Evolutionary conservation across 2,329 filamentous ascomycete genomes (phyloP).

Genomic region (Pestalotiopsis sp.): DNA sequence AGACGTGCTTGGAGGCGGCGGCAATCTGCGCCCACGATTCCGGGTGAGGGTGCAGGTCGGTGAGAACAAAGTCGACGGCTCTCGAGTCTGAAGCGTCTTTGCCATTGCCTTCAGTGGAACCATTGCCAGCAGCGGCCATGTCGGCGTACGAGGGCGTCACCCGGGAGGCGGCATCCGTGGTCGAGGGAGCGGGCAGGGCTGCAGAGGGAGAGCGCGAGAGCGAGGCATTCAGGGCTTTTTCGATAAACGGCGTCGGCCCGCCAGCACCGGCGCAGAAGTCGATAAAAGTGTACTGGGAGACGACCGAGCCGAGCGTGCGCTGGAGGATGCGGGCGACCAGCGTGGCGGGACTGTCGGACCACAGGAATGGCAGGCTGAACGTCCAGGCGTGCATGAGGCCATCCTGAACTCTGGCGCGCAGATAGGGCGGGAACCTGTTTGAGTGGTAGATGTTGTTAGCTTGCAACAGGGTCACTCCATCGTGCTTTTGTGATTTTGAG

Average conservation of each 20-base stretch:
- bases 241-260: slow-evolving; percentile 68
- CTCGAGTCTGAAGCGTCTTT: slow-evolving; percentile 16
- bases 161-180: slow-evolving; percentile 11
- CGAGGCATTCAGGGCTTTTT: slow-evolving; percentile 55
- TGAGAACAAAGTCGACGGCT: slow-evolving; percentile 61
- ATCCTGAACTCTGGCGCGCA: slow-evolving; percentile 66
- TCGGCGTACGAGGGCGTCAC: slow-evolving; percentile 25
- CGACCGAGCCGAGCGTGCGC: slow-evolving; percentile 45
- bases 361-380: slow-evolving; percentile 57
- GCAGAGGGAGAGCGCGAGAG: background rate
- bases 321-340: slow-evolving; percentile 61
- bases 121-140: slow-evolving; percentile 16
- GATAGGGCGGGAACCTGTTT: slow-evolving; percentile 64
- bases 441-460: background rate
- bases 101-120: background rate
- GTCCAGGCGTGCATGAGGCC: slow-evolving; percentile 67
- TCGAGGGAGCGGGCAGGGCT: slow-evolving; percentile 1
- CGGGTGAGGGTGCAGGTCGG: slow-evolving; percentile 66
- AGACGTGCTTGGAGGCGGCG: slow-evolving; percentile 55
- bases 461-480: background rate
- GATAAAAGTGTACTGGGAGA: slow-evolving; percentile 62
- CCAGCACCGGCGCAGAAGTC: slow-evolving; percentile 79
- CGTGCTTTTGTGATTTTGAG: background rate
- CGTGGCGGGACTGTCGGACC: slow-evolving; percentile 58
- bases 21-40: slow-evolving; percentile 59